phyloP scores from a whole-genome alignment of 2,329 filamentous ascomycete genomes.

The Lasiodiplodia sp. region DNA sequence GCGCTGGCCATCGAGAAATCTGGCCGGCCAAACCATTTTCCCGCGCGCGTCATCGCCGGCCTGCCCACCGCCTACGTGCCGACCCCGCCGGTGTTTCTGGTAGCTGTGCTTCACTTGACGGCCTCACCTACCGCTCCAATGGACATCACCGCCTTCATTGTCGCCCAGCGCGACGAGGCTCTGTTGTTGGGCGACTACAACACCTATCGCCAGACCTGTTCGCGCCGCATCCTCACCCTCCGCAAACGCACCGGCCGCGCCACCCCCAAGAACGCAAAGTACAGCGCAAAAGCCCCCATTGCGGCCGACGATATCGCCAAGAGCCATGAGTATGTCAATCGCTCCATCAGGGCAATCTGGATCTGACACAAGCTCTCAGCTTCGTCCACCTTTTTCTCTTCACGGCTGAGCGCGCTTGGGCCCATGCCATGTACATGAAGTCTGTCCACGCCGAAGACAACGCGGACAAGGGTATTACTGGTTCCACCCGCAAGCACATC shows the following conservation, averaged over 20 bases:
- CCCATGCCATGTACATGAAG: constrained; percentile 95
- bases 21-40: constrained; percentile 5
- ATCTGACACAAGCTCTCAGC: constrained; percentile 53
- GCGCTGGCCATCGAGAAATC: constrained; percentile 10
- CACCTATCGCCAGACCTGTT: constrained; percentile 80
- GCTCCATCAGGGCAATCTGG: not conserved
- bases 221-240: constrained; percentile 80
- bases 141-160: constrained; percentile 89
- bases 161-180: constrained; percentile 80
- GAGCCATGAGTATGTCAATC: constrained; percentile 73
- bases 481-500: constrained; percentile 84
- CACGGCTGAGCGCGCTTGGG: constrained; percentile 90
- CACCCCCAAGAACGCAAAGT: constrained; percentile 88
- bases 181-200: constrained; percentile 89
- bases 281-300: constrained; percentile 72
- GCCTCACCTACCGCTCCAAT: constrained; percentile 56
- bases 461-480: constrained; percentile 74
- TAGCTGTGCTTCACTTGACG: not conserved
- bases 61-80: not conserved
- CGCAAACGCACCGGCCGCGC: constrained; percentile 85
- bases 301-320: constrained; percentile 77
- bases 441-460: constrained; percentile 79
- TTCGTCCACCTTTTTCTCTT: constrained; percentile 82
- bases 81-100: not conserved
- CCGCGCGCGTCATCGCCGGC: constrained; percentile 9